Conservation (phyloP, 225 moss, liverwort and hornwort genomes). For the Takakia lepidozioides region DNA sequence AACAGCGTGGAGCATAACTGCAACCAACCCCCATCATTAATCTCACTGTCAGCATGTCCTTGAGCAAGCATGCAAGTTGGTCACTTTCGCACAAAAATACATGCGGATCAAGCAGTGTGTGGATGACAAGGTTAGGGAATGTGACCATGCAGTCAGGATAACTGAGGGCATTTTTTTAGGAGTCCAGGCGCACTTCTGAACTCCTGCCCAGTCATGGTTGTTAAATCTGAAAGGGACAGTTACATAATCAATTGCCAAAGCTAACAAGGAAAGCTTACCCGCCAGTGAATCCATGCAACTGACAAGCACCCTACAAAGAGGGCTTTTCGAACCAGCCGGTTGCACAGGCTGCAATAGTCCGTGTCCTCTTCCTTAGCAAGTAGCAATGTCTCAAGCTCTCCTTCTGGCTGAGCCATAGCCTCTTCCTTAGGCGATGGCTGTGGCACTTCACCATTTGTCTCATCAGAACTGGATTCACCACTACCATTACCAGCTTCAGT, state of each 20-base stretch:
- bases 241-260: constrained; percentile 1
- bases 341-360: constrained; percentile 25
- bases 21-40: constrained; percentile 4
- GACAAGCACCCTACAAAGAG: constrained; percentile 62
- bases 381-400: constrained; percentile 9
- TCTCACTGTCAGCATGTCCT: background rate
- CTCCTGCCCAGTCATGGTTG: background rate
- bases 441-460: constrained; percentile 1
- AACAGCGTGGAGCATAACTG: constrained; percentile 65
- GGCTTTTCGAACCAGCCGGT: constrained; percentile 59
- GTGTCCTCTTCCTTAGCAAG: constrained; percentile 10
- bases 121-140: no score
- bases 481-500: constrained; percentile 5
- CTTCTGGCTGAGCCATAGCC: background rate
- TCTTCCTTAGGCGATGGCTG: constrained; percentile 6
- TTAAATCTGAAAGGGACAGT: background rate
- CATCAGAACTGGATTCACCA: constrained; percentile 7
- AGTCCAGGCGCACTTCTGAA: no score
- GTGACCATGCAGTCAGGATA: no score
- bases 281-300: constrained; percentile 54
- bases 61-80: background rate
- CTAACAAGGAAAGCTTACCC: constrained; percentile 23
- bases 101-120: constrained; percentile 1
- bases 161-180: no score
- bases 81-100: background rate